Base-by-base conservation (phyloP, 2,329 filamentous ascomycete genomes). In the Xylaria sp. region DNA sequence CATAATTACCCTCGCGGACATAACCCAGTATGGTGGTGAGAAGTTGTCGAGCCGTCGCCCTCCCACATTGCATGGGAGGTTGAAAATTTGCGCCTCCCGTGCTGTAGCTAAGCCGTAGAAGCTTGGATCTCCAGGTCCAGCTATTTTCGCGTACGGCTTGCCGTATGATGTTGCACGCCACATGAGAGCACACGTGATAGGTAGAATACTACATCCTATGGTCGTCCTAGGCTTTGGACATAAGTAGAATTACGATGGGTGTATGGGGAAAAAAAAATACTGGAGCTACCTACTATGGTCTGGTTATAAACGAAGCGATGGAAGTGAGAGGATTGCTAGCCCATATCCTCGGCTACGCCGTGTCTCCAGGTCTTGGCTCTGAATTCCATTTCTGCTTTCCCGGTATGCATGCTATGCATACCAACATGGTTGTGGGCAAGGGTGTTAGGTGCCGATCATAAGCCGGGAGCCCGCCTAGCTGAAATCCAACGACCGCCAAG, bases 21-120 rank as follows among this genome's bases (percentile, higher is more conserved):
- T 11, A n/a, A n/a, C n/a, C n/a, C n/a, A n/a, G n/a, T n/a, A 39
- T 58, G 54, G 22, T 20, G 10, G 7, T 53, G 51, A 53, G 36
- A 36, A 60, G 44, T 51, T 29, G 22, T 47, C 44, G 56, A 62
- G 11, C 49, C 39, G 54, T 51, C 38, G 9, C 51, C 42, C 45
- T 51, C 59, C 44, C 20, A 22, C 36, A 64, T 29, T 33, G 31
- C 56, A 61, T 47, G 54, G 54, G 51, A 45, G 56, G 61, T 56
- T 61, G 56, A 61, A 67, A 67, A 64, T 57, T 64, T 61, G 51
- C 61, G 56, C 44, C 51, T 64, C 65, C 51, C 61, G 65, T 67
- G 61, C 55, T 33, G 27, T 57, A 39, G 22, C 29, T 51, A 10
- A 55, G 47, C 47, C 39, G 29, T 45, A 2, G 5, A 6, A 49